Base-by-base conservation (phyloP, 2,329 filamentous ascomycete genomes). In the Paecilomyces sp. region DNA sequence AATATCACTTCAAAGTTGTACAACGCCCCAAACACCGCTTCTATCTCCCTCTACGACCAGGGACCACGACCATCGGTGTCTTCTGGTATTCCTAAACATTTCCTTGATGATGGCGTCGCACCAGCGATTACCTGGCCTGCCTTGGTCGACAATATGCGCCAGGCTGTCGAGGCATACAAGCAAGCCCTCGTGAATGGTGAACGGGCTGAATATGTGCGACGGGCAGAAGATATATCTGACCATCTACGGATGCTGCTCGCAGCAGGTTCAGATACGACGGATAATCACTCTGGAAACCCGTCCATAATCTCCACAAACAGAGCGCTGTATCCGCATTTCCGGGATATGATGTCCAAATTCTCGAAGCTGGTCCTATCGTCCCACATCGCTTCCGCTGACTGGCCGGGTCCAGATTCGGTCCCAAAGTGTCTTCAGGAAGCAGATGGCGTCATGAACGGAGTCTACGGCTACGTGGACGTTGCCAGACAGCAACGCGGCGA, bases 261-360 rank as follows among this genome's bases (percentile, higher is more conserved):
- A 31, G 94, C 94, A 58, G 94, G 92, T 8, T 99, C 94, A 34
- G 92, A 93, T 58, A 99, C 94, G 1, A 99, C 94, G 0, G 94
- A 99, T 76, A 99, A 99, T 71, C 94, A 99, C 74, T 97, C 94
- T 22, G 94, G 94, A 51, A 96, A 97, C 67, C 94, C 94, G 3
- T 97, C 94, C n/a, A 97, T 99, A 69, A 99, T 99, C 61, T 97
- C 92, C 6, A 95, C 91, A 4, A 99, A 99, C 80, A 97, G 97
- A 74, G 90, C 92, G 0, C 80, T 99, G 15, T 97, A 97, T 71
- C 94, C 94, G 25, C 92, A 97, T 75, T 99, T 99, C 77, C 84
- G 94, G 58, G 94, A 97, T 72, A 97, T 97, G 88, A 99, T 99
- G 94, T 97, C 94, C 53, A 92, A 96, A 68, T 99, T 99, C 74